Percentiles rank a stretch among this genome's conserved stretches.
Conservation (phyloP, 306 rosid species). For the Phaseolus lunatus region DNA sequence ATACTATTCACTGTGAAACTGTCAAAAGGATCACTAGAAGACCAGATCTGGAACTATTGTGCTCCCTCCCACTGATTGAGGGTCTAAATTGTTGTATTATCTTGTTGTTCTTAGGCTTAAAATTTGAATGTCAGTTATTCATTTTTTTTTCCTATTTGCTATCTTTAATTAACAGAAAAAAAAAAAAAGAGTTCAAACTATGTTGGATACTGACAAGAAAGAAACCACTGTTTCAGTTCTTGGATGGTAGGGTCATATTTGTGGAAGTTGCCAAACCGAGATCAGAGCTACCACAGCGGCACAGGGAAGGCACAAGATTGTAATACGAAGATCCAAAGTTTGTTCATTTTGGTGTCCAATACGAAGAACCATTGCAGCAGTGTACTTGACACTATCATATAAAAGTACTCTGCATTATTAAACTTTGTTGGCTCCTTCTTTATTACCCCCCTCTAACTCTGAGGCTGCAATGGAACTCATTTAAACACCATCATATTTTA, state of each 20-base stretch:
- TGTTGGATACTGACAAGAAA: constrained; percentile 41
- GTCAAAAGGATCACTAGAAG: not conserved
- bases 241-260: constrained; percentile 95
- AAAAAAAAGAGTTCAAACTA: not conserved
- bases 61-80: not conserved
- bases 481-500: not conserved
- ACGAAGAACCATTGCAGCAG: constrained; percentile 2
- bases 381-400: not conserved
- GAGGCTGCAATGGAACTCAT: not conserved
- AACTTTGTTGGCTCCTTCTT: not conserved
- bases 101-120: not conserved
- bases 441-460: too few relatives aligned
- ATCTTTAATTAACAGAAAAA: not conserved
- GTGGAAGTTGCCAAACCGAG: constrained; percentile 89
- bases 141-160: not conserved
- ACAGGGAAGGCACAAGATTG: constrained; percentile 50
- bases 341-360: not conserved
- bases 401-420: constrained; percentile 1
- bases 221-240: constrained; percentile 60
- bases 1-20: not conserved
- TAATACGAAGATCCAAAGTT: constrained; percentile 31
- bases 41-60: not conserved
- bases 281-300: constrained; percentile 61
- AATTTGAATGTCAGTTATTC: not conserved
- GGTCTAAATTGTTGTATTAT: not conserved